These are phyloP conservation scores for Citrullus mucosospermus DNA, from an alignment of 306 rosid species.

Conservation along the genomic window DNA sequence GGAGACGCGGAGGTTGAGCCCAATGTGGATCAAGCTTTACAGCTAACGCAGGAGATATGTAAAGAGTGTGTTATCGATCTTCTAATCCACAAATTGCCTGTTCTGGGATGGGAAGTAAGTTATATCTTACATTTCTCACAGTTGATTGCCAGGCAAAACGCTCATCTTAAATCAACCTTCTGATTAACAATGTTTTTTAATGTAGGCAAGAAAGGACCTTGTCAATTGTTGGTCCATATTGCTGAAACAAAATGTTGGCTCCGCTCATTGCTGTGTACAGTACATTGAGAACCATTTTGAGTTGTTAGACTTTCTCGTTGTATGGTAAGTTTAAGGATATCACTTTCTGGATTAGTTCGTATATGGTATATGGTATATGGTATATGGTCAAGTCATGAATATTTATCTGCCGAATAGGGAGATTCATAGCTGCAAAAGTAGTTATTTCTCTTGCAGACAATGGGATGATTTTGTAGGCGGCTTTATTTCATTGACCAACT, in stretches of 20 bases:
- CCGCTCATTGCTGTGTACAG: slow-evolving; percentile 50
- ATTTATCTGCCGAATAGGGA: not conserved
- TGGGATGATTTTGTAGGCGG: not conserved
- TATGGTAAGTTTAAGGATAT: slow-evolving; percentile 42
- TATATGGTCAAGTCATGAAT: not conserved
- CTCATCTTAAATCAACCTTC: slow-evolving; percentile 14
- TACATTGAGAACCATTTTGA: slow-evolving; percentile 70
- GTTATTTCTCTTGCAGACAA: not conserved
- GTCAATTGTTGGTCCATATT: slow-evolving; percentile 74
- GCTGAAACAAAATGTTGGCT: slow-evolving; percentile 71
- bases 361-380: not conserved
- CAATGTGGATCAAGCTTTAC: slow-evolving; percentile 60
- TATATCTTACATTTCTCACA: not conserved
- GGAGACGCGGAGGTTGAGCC: slow-evolving; percentile 92
- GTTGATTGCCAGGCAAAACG: not conserved
- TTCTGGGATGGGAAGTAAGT: slow-evolving; percentile 97
- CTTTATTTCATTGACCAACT: not conserved
- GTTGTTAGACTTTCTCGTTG: slow-evolving; percentile 76
- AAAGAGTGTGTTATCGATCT: slow-evolving; percentile 71
- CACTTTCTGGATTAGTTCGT: not conserved
- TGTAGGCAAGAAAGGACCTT: slow-evolving; percentile 91
- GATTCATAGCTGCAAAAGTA: not conserved
- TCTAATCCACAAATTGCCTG: slow-evolving; percentile 60
- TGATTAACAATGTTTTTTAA: slow-evolving; percentile 20
- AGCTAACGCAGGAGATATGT: slow-evolving; percentile 67